A percentile compares a stretch with the other conserved stretches of the same genome.
Evolutionary conservation across 345 rosid species (phyloP).

Genomic region (Aquilaria malaccensis): DNA sequence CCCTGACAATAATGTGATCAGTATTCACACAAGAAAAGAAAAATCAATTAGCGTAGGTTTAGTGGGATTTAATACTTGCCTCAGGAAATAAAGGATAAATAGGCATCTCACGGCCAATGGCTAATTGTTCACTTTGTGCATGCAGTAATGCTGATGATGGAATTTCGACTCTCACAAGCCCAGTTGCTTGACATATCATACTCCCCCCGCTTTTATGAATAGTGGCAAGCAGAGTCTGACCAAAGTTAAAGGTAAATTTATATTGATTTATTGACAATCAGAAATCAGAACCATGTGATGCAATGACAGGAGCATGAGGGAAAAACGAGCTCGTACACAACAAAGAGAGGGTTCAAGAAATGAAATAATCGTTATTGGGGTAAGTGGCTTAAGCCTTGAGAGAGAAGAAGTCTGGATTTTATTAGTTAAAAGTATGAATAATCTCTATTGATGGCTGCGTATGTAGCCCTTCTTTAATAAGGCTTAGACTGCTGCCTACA

Average conservation of each 20-base stretch:
- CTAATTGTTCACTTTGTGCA: constrained; percentile 78
- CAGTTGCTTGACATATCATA: constrained; percentile 58
- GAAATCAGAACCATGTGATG: too few relatives aligned
- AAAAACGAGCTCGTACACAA: too few relatives aligned
- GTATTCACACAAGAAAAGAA: constrained; percentile 11
- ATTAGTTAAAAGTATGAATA: too few relatives aligned
- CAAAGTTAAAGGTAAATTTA: constrained; percentile 12
- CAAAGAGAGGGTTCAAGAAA: too few relatives aligned
- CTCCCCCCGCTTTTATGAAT: constrained; percentile 50
- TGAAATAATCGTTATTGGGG: too few relatives aligned
- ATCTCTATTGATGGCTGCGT: too few relatives aligned
- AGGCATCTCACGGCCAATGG: constrained; percentile 65
- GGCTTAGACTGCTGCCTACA: too few relatives aligned
- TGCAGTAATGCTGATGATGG: constrained; percentile 60
- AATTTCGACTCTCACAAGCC: constrained; percentile 54
- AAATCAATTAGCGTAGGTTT: constrained; percentile 9
- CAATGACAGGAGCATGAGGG: too few relatives aligned
- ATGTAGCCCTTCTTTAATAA: too few relatives aligned
- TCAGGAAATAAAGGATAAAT: constrained; percentile 68
- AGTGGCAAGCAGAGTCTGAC: constrained; percentile 61
- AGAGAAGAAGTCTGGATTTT: too few relatives aligned
- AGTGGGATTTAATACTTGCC: constrained; percentile 42
- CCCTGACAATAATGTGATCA: constrained; percentile 48
- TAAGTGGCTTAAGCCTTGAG: too few relatives aligned
- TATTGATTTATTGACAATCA: too few relatives aligned